Evolutionary conservation across 1,284 basidiomycete species (phyloP).

Genomic region (Trametes versicolor): DNA sequence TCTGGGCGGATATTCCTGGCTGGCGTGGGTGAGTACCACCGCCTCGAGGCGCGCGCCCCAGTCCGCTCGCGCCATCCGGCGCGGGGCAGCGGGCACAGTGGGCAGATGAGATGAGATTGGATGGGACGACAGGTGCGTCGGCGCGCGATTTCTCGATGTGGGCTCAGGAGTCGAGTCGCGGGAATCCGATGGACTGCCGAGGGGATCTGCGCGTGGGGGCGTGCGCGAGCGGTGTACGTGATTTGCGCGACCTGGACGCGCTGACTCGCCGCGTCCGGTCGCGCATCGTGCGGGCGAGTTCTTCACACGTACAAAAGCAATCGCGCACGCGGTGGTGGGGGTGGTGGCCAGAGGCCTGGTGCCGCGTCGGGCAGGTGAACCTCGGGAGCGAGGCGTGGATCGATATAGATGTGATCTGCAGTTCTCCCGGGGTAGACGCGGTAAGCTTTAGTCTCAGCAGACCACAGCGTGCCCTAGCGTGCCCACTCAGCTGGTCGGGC

Average conservation of each 20-base stretch:
- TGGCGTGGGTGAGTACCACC: neutral
- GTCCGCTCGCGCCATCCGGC: conserved; percentile 7
- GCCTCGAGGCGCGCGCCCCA: conserved; percentile 18
- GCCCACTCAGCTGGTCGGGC: conserved; percentile 14
- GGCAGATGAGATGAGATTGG: conserved; percentile 18
- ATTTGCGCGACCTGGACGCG: neutral
- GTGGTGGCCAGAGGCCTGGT: neutral
- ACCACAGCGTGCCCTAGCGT: conserved; percentile 14
- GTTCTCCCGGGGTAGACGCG: conserved; percentile 28
- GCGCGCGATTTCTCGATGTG: conserved; percentile 4
- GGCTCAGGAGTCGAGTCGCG: neutral
- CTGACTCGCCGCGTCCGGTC: too few species aligned
- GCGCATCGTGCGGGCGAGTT: neutral
- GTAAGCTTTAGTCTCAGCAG: conserved; percentile 35
- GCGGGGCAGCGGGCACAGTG: conserved; percentile 17
- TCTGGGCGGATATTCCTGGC: conserved; percentile 16
- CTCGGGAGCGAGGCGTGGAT: conserved; percentile 25
- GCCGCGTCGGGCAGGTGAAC: conserved; percentile 2
- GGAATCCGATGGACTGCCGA: conserved; percentile 18
- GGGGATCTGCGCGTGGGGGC: conserved; percentile 21
- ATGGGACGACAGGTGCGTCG: neutral
- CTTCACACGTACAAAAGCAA: conserved; percentile 27
- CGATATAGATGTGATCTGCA: conserved; percentile 34
- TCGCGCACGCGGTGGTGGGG: conserved; percentile 1
- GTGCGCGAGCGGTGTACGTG: conserved; percentile 7